Base-by-base conservation (phyloP, 495 filamentous ascomycete genomes). In the Penicillium cinerascens region DNA sequence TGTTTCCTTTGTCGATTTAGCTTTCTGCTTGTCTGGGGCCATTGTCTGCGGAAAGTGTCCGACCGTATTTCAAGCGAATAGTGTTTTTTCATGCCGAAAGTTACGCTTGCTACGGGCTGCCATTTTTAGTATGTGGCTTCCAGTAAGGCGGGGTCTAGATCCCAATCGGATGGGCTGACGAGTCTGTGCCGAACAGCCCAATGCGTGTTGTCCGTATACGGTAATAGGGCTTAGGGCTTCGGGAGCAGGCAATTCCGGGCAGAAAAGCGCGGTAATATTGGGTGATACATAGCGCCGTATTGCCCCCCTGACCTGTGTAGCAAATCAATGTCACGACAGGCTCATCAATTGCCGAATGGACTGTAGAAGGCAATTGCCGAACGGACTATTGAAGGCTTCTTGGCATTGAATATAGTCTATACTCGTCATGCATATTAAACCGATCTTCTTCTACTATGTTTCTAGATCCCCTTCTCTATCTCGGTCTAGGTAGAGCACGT, bases 211-310 rank as follows among this genome's bases (percentile, higher is more conserved):
- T 38, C 51, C 35, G 6, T 43, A 55, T 44, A 23, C 36, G 58
- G 47, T 22, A 10, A 11, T 49, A 58, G 61, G 61, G 58, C 44
- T 47, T 55, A 64, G 58, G 58, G 61, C 49, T 49, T 37, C 61
- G 54, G 61, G 56, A 51, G 37, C 6, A 15, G n/a, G 16, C 23
- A 3, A 27, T 44, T 16, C 49, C 40, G 42, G 18, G 18, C 7
- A 38, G 27, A 15, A 38, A 27, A 1, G 18, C 13, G n/a, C 6
- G 35, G 49, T 51, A 44, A 44, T 17, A 22, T 44, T 37, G 41
- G 16, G 6, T 18, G 41, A 15, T 38, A 54, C 44, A 16, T 6
- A 33, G 36, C 36, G 22, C 9, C 25, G 42, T 57, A 53, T 53
- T 46, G 27, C 20, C 11, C 10, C 5, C 38, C 11, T 25, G 16